A percentile compares a stretch with the other conserved stretches of the same genome.
Evolutionary conservation across 345 rosid species (phyloP).

Genomic region (Populus pruinosa): DNA sequence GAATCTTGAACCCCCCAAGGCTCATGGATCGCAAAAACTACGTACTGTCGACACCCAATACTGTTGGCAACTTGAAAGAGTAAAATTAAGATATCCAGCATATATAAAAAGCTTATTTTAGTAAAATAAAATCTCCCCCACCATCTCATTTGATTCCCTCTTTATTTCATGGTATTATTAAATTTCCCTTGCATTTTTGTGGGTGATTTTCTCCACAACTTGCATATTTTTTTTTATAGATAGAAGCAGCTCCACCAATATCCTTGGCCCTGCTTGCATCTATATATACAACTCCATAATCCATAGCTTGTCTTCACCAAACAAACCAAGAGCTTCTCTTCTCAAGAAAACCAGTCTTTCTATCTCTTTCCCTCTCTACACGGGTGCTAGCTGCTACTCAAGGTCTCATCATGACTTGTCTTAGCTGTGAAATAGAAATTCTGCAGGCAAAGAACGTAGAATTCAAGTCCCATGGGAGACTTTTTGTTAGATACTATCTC

Average conservation of each 20-base stretch:
- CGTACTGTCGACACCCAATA: neutral
- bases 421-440: constrained; percentile 56
- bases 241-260: neutral
- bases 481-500: constrained; percentile 69
- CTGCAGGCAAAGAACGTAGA: constrained; percentile 64
- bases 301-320: constrained; percentile 1
- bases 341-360: neutral
- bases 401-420: constrained; percentile 25
- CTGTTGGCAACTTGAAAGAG: constrained; percentile 2
- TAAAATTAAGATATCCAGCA: constrained; percentile 9
- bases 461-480: constrained; percentile 28
- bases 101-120: neutral
- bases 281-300: neutral
- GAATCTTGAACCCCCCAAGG: neutral
- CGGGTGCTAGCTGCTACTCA: constrained; percentile 29
- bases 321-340: neutral
- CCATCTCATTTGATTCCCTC: constrained; percentile 8
- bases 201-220: constrained; percentile 5
- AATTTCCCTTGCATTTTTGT: neutral
- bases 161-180: constrained; percentile 5
- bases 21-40: neutral
- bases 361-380: neutral
- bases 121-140: constrained; percentile 4
- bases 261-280: neutral
- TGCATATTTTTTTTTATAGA: neutral